A percentile compares a stretch with the other conserved stretches of the same genome.
phyloP scores from a whole-genome alignment of 345 rosid genomes.

The Eucalyptus grandis region DNA sequence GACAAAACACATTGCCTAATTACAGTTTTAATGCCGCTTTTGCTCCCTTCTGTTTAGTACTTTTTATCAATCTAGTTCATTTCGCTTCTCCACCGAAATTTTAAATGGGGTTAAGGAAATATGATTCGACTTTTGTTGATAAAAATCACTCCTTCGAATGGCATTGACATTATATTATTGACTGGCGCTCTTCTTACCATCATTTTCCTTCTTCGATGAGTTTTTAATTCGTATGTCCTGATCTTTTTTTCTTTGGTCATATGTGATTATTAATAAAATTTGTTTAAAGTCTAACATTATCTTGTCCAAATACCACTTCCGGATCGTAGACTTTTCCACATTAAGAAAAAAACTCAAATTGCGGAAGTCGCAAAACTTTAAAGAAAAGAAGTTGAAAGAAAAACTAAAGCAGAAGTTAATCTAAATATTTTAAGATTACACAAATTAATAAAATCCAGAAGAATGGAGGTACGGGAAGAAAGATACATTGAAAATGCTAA shows the following conservation, averaged over 20 bases:
- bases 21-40: background rate
- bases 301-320: background rate
- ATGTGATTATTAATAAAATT: background rate
- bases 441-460: background rate
- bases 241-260: background rate
- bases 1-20: background rate
- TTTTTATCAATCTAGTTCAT: background rate
- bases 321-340: background rate
- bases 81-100: background rate
- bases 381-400: background rate
- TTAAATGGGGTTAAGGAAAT: background rate
- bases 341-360: background rate
- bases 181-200: background rate
- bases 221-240: background rate
- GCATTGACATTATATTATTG: background rate
- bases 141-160: background rate
- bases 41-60: background rate
- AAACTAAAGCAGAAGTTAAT: background rate
- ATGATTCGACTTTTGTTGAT: background rate
- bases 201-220: background rate
- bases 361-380: background rate
- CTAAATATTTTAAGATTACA: background rate
- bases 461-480: background rate
- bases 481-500: background rate
- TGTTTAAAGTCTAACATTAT: background rate